Percentiles rank a stretch among this genome's conserved stretches.
Conservation (phyloP, 352 stramenopile species). For the Pythium periplocum region DNA sequence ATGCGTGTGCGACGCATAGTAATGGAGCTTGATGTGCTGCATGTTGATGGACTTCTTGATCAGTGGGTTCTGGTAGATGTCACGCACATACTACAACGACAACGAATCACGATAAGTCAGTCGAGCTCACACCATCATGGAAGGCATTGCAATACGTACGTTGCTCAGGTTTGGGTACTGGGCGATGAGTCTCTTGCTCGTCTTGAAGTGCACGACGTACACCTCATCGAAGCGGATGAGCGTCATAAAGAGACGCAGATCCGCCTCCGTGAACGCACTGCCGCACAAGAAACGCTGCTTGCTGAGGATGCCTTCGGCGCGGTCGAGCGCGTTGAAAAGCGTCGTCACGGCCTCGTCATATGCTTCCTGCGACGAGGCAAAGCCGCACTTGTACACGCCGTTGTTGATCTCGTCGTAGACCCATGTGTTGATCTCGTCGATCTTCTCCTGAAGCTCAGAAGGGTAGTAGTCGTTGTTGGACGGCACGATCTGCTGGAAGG, state of each 20-base stretch:
- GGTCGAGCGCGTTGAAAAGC: conserved; percentile 67
- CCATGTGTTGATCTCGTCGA: conserved; percentile 90
- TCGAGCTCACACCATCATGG: neutral
- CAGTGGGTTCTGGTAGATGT: conserved; percentile 92
- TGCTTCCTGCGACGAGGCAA: conserved; percentile 81
- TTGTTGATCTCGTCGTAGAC: conserved; percentile 92
- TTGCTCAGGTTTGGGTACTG: conserved; percentile 87
- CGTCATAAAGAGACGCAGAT: conserved; percentile 78
- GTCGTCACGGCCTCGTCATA: conserved; percentile 82
- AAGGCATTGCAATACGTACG: conserved; percentile 21
- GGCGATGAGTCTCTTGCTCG: conserved; percentile 85
- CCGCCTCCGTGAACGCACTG: conserved; percentile 67
- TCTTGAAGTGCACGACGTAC: conserved; percentile 87
- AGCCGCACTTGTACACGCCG: conserved; percentile 90
- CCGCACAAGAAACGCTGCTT: conserved; percentile 63
- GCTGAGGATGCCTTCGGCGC: conserved; percentile 59
- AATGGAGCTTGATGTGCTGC: conserved; percentile 96
- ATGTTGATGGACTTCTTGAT: conserved; percentile 91
- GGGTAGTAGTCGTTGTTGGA: conserved; percentile 80
- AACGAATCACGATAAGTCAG: neutral
- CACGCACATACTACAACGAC: conserved; percentile 45
- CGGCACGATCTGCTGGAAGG: conserved; percentile 68
- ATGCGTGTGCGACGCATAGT: conserved; percentile 92
- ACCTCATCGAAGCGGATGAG: conserved; percentile 81
- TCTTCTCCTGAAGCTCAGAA: conserved; percentile 59